phyloP scores from a whole-genome alignment of 2,329 filamentous ascomycete genomes.

The Epichloe typhina region DNA sequence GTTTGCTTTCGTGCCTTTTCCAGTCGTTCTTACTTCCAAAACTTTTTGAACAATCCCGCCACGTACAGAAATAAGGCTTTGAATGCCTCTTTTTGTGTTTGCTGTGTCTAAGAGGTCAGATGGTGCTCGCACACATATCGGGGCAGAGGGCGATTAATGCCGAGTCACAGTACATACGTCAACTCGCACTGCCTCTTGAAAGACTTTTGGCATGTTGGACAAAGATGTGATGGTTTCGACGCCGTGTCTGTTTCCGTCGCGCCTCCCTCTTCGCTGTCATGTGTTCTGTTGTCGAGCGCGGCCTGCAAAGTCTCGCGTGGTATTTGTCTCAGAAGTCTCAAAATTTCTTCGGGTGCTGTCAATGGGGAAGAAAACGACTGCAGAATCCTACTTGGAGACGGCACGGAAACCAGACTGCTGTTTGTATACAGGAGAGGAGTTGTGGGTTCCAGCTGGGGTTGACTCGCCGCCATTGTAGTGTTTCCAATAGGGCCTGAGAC shows the following conservation, averaged over 20 bases:
- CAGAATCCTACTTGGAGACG: neutral
- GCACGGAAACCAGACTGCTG: neutral
- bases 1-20: conserved; percentile 78
- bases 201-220: conserved; percentile 29
- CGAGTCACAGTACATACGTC: conserved; percentile 29
- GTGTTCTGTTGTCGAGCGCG: neutral
- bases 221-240: conserved; percentile 11
- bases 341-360: neutral
- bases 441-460: neutral
- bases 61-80: conserved; percentile 73
- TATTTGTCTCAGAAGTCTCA: neutral
- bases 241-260: conserved; percentile 2
- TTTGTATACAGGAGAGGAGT: neutral
- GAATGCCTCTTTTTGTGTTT: conserved; percentile 78
- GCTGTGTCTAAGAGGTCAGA: conserved; percentile 27
- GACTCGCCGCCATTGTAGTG: neutral
- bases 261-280: neutral
- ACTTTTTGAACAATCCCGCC: conserved; percentile 45
- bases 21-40: conserved; percentile 94
- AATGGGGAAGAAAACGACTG: neutral
- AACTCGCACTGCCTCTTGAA: conserved; percentile 42
- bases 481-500: neutral
- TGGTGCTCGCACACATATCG: neutral
- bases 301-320: neutral
- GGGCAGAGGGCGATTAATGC: neutral